phyloP scores from a whole-genome alignment of 768 basidiomycete genomes.

The Lactifluus echinatus region DNA sequence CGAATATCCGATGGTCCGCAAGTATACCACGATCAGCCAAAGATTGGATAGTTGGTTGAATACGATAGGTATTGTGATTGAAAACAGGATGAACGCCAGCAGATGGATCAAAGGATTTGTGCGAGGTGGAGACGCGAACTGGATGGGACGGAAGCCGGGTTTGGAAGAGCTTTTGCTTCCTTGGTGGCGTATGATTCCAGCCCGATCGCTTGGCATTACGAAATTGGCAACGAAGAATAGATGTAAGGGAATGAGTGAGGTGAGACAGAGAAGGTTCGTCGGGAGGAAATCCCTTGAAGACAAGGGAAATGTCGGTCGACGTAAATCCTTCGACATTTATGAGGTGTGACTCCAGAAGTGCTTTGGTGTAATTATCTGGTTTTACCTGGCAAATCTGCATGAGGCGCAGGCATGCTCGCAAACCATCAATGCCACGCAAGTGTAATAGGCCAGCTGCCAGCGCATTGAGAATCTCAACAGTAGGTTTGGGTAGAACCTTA shows the following conservation, averaged over 20 bases:
- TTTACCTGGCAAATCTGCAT: constrained; percentile 45
- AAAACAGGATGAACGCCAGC: constrained; percentile 36
- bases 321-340: constrained; percentile 34
- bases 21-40: constrained; percentile 40
- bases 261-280: constrained; percentile 46
- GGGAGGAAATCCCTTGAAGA: constrained; percentile 36
- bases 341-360: constrained; percentile 48
- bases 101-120: constrained; percentile 38
- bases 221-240: constrained; percentile 41
- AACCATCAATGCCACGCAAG: constrained; percentile 40
- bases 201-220: constrained; percentile 10
- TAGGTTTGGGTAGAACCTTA: constrained; percentile 21
- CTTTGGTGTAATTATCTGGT: constrained; percentile 46
- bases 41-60: constrained; percentile 38
- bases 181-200: constrained; percentile 31
- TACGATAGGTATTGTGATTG: constrained; percentile 25
- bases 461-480: constrained; percentile 48
- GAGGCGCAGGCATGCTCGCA: constrained; percentile 39
- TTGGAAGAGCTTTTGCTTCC: constrained; percentile 10
- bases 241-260: constrained; percentile 46
- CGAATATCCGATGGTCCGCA: constrained; percentile 49
- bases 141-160: not conserved
- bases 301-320: constrained; percentile 39
- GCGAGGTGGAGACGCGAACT: not conserved
- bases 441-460: constrained; percentile 44